Percentiles rank a stretch among this genome's conserved stretches.
These are phyloP conservation scores for Leishmania major DNA, from an alignment of 208 protist genomes.

Conservation along the genomic window DNA sequence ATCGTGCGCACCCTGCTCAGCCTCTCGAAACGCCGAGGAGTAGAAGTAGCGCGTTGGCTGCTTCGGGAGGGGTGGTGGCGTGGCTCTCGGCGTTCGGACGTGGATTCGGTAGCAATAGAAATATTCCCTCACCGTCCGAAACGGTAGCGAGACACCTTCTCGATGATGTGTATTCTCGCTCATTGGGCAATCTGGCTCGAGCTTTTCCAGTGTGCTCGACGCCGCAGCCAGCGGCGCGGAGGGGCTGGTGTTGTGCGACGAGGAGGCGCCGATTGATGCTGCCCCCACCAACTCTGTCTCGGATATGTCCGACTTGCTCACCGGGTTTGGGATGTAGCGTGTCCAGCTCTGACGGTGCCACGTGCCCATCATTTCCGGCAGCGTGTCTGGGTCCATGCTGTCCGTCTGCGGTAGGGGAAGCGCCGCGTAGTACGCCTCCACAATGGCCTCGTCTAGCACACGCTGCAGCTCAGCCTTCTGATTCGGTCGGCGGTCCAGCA, in stretches of 20 bases:
- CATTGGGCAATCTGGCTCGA: not conserved
- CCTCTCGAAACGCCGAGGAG: slow-evolving; percentile 23
- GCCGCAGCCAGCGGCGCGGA: not conserved
- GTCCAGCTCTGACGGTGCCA: slow-evolving; percentile 27
- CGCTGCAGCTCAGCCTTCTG: slow-evolving; percentile 32
- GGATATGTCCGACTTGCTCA: slow-evolving; percentile 18
- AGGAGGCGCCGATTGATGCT: not conserved
- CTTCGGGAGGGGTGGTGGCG: slow-evolving; percentile 51
- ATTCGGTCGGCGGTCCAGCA: slow-evolving; percentile 31
- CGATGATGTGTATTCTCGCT: not conserved
- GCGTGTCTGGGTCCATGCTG: not conserved
- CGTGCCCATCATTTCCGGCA: slow-evolving; percentile 4
- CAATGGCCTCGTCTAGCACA: slow-evolving; percentile 55
- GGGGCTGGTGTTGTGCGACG: slow-evolving; percentile 5
- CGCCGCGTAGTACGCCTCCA: slow-evolving; percentile 61
- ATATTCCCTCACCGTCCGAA: slow-evolving; percentile 13
- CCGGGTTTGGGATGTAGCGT: slow-evolving; percentile 20
- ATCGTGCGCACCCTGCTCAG: slow-evolving; percentile 10
- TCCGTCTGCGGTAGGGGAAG: not conserved
- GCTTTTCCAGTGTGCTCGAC: not conserved
- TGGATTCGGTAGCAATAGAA: slow-evolving; percentile 17
- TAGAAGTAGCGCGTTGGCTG: slow-evolving; percentile 69
- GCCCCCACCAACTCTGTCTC: not conserved
- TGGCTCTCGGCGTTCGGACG: slow-evolving; percentile 6
- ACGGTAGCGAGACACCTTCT: slow-evolving; percentile 3